Conservation (phyloP, 345 rosid genomes). For the Theobroma cacao region DNA sequence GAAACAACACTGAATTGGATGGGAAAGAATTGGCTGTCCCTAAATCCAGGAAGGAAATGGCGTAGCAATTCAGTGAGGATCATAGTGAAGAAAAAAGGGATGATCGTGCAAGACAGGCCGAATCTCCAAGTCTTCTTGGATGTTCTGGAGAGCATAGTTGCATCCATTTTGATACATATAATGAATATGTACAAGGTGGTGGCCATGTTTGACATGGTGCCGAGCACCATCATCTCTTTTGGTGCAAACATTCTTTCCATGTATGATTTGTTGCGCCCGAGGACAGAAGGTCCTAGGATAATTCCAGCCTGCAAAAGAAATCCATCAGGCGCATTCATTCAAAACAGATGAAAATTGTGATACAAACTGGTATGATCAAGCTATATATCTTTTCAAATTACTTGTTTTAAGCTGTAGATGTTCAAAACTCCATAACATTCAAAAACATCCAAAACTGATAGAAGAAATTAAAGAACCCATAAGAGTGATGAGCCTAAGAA, state of each 20-base stretch:
- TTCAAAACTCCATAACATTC: too few species aligned
- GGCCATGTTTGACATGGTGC: neutral
- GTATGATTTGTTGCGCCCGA: constrained; percentile 3
- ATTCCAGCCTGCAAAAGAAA: constrained; percentile 1
- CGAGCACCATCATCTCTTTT: constrained; percentile 1
- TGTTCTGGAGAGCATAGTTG: neutral
- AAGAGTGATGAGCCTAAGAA: neutral
- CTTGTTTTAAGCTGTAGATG: too few species aligned
- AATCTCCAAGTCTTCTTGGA: neutral
- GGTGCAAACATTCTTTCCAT: constrained; percentile 10
- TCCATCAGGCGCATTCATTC: neutral
- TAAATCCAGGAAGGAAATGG: neutral
- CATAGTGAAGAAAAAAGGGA: neutral
- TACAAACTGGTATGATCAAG: too few species aligned
- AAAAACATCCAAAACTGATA: neutral
- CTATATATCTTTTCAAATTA: neutral
- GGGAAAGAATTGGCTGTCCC: neutral
- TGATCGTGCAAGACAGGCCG: neutral
- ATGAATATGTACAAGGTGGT: neutral
- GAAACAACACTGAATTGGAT: neutral
- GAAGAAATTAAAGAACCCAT: neutral
- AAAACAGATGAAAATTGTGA: too few species aligned
- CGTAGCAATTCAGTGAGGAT: neutral
- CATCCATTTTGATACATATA: neutral
- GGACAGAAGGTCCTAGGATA: constrained; percentile 17